Evolutionary conservation across 2,329 filamentous ascomycete species (phyloP).

Genomic region (Trichophyton equinum): DNA sequence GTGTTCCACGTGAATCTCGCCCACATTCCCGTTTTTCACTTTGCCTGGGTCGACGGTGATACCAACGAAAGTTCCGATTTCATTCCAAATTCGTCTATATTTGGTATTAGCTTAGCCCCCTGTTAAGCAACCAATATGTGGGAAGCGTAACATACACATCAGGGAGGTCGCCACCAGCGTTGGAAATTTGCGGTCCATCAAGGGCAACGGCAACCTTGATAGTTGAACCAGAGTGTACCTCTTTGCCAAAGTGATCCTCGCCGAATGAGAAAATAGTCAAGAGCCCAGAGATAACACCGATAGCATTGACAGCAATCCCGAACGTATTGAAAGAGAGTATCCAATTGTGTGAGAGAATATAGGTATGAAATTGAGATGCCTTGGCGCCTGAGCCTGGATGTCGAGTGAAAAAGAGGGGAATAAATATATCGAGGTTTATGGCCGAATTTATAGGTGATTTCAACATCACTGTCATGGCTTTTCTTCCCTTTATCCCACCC

Average conservation of each 20-base stretch:
- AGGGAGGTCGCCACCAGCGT: background rate
- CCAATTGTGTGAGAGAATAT: too few species aligned
- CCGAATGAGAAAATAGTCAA: background rate
- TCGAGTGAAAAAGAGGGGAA: too few species aligned
- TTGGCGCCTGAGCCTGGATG: too few species aligned
- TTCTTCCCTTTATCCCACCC: too few species aligned
- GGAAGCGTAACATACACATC: background rate
- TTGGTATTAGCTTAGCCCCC: background rate
- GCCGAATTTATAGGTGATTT: too few species aligned
- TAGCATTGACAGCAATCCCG: too few species aligned
- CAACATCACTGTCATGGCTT: too few species aligned
- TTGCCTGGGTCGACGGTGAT: background rate
- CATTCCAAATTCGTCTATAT: background rate
- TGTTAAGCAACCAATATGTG: background rate
- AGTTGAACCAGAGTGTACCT: background rate
- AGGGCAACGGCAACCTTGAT: background rate
- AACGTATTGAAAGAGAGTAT: too few species aligned
- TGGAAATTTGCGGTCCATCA: background rate
- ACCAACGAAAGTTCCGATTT: background rate
- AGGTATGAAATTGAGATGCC: too few species aligned
- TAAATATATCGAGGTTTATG: too few species aligned
- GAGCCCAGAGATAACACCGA: background rate
- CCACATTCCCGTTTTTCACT: background rate
- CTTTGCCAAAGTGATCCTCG: background rate
- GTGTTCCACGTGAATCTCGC: background rate